Evolutionary conservation across 257 asterid species (phyloP), one percentile per base, ranked within the genome.

Genomic region (Solanum sejunctum): DNA sequence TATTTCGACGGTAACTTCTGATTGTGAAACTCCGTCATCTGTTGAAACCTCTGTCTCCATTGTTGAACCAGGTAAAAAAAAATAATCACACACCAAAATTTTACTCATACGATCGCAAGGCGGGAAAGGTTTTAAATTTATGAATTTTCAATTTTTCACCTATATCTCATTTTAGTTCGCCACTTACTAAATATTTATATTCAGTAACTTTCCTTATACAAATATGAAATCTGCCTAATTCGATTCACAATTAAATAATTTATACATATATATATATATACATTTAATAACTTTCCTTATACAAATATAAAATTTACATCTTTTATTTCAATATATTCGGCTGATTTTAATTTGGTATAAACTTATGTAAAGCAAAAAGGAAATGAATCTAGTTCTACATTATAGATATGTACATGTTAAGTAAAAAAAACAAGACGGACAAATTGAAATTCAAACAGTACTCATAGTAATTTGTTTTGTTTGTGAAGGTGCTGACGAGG

Each of bases 401-500:
- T 36, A 36, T 36, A 36, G 5, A 36, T 36, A 36, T 36, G 36
- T 32, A 32, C 36, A 36, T 36, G 41, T 36, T 36, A 36, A 0
- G 5, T 36, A 18, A 5, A 7, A 57, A 18, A 57, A 20, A 0
- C 20, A 57, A 41, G 9, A 6, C 9, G 1, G 47, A 57, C 0
- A 20, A 57, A 57, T 57, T 28, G 10, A 10, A 57, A 0, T 63
- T 26, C 26, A 5, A 66, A 4, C n/a, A 10, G 45, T 8, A 9
- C 21, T 15, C 12, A 15, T 28, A 23, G 10, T 73, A 2, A 2
- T 7, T 41, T 60, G 39, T 43, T 41, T 21, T 77, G 6, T 36
- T 54, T 57, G 16, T 75, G 69, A 12, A 93, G 97, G 89, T 80
- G 97, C 90, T 61, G 90, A 91, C 9, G 93, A 94, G 72, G 89